Evolutionary conservation across 306 rosid species (phyloP).

Genomic region (Corylus avellana): DNA sequence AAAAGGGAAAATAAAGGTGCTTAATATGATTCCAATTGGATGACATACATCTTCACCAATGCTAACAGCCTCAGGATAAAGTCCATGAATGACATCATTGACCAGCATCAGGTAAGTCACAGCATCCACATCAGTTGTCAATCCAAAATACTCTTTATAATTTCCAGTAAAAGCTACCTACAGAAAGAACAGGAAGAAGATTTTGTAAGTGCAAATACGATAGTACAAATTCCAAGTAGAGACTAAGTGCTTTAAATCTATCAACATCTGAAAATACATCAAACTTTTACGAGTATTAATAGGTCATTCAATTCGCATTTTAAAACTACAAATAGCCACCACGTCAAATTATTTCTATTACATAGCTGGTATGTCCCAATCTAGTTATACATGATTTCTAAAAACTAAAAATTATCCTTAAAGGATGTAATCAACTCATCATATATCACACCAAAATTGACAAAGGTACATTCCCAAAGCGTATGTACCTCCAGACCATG

Average conservation of each 20-base stretch:
- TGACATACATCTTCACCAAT: conserved; percentile 96
- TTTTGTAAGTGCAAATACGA: background rate
- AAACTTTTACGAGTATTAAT: background rate
- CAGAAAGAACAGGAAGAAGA: conserved; percentile 16
- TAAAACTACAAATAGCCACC: background rate
- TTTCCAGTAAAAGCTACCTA: conserved; percentile 93
- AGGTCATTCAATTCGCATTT: background rate
- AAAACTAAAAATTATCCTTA: background rate
- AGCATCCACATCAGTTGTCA: conserved; percentile 89
- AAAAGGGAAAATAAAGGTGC: conserved; percentile 7
- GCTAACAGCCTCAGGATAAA: conserved; percentile 81
- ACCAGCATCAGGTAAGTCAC: conserved; percentile 93
- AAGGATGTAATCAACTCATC: conserved; percentile 9
- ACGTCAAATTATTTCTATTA: background rate
- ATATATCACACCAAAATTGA: conserved; percentile 8
- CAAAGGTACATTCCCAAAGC: conserved; percentile 11
- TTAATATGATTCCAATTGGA: conserved; percentile 26
- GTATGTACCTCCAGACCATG: conserved; percentile 79
- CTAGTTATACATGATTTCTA: background rate
- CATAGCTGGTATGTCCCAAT: background rate
- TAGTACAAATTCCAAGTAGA: background rate
- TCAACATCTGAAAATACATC: conserved; percentile 1
- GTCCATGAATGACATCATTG: conserved; percentile 95
- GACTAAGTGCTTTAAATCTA: background rate
- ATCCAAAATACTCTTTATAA: conserved; percentile 86